These are phyloP conservation scores for Solanum sitiens DNA, from an alignment of 257 asterid species.

Conservation along the genomic window DNA sequence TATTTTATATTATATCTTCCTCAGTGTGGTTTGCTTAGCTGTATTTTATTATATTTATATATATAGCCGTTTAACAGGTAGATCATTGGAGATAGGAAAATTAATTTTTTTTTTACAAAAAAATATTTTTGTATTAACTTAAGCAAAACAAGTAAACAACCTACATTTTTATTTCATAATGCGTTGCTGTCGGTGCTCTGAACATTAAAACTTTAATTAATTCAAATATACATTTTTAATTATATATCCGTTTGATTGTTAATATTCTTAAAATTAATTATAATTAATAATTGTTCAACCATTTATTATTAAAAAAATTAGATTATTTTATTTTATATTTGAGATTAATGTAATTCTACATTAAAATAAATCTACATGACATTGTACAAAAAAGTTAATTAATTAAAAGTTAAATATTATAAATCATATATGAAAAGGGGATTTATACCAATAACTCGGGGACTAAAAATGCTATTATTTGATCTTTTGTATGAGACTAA, in stretches of 20 bases:
- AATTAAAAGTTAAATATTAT: background rate
- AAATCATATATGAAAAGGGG: background rate
- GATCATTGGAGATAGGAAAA: background rate
- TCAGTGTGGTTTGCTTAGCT: slow-evolving; percentile 10
- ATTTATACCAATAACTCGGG: background rate
- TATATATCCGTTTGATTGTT: background rate
- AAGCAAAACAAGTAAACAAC: background rate
- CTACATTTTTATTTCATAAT: background rate
- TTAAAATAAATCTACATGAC: background rate
- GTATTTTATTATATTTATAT: background rate
- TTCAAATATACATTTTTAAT: background rate
- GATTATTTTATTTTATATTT: background rate
- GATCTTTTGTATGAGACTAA: background rate
- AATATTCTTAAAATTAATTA: background rate
- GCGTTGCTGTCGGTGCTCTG: background rate
- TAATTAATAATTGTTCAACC: background rate
- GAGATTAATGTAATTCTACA: background rate
- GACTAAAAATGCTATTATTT: background rate
- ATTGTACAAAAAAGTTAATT: background rate
- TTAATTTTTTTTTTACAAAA: background rate
- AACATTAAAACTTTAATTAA: background rate
- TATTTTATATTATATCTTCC: background rate
- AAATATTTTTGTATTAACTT: background rate
- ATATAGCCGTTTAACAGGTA: slow-evolving; percentile 8
- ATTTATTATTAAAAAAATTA: background rate